Conservation (phyloP, 768 basidiomycete species). For the Hemileccinum impolitum region DNA sequence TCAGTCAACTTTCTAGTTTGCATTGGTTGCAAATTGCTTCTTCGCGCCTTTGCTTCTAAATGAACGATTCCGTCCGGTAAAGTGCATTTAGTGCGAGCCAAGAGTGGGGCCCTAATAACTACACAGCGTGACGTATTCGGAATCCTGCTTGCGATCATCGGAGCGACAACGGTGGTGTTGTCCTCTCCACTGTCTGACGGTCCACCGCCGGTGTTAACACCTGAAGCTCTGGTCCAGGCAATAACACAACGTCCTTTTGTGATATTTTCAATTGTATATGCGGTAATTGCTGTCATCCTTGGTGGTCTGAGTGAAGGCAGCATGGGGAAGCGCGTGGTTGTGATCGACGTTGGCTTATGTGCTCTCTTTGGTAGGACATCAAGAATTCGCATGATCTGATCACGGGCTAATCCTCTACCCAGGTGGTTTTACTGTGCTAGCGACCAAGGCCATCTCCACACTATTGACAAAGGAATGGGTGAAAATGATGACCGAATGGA, state of each 20-base stretch:
- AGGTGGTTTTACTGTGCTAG: slow-evolving; percentile 94
- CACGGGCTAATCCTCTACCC: neutral
- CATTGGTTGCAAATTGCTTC: slow-evolving; percentile 92
- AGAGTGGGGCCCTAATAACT: slow-evolving; percentile 13
- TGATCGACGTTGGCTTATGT: slow-evolving; percentile 85
- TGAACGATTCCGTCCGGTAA: slow-evolving; percentile 78
- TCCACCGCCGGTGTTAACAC: slow-evolving; percentile 52
- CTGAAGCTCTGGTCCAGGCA: slow-evolving; percentile 62
- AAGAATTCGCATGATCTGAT: neutral
- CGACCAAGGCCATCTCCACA: slow-evolving; percentile 89
- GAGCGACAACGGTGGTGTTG: slow-evolving; percentile 91
- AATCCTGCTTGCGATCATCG: slow-evolving; percentile 76
- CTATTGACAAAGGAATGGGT: slow-evolving; percentile 78
- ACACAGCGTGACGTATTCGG: slow-evolving; percentile 73
- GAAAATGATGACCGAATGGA: slow-evolving; percentile 72
- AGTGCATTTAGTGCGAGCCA: slow-evolving; percentile 14
- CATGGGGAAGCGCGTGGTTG: slow-evolving; percentile 64
- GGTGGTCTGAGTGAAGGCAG: slow-evolving; percentile 61
- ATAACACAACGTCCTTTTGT: slow-evolving; percentile 72
- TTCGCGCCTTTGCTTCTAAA: slow-evolving; percentile 85
- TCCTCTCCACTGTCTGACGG: slow-evolving; percentile 70
- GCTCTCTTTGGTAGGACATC: slow-evolving; percentile 67
- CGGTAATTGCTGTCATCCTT: slow-evolving; percentile 54
- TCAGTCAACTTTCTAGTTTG: slow-evolving; percentile 51
- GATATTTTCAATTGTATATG: slow-evolving; percentile 65